Evolutionary conservation across 805 yeast genomes (phyloP).

Genomic region (Lipomyces lipofer): DNA sequence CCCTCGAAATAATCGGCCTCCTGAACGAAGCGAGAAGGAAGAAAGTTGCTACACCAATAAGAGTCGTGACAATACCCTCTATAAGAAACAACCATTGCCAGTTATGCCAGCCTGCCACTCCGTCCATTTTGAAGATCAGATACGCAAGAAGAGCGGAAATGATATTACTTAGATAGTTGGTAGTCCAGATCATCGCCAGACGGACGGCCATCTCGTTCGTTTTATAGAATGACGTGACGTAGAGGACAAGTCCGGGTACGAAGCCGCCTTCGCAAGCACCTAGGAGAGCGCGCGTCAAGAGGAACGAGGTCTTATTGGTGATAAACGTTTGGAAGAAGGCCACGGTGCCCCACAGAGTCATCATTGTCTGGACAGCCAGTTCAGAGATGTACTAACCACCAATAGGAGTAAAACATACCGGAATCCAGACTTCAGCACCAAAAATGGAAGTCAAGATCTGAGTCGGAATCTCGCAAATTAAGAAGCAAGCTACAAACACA

Average conservation of each 20-base stretch:
- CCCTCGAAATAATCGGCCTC: slow-evolving; percentile 17
- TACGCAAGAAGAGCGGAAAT: slow-evolving; percentile 52
- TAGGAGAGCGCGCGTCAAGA: slow-evolving; percentile 51
- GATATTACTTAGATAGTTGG: slow-evolving; percentile 52
- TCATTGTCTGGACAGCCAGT: slow-evolving; percentile 41
- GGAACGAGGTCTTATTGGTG: slow-evolving; percentile 46
- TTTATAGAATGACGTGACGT: slow-evolving; percentile 67
- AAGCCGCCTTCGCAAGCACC: slow-evolving; percentile 70
- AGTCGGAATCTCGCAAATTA: slow-evolving; percentile 65
- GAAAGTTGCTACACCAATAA: slow-evolving; percentile 49
- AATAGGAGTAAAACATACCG: slow-evolving; percentile 46
- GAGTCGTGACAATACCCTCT: slow-evolving; percentile 57
- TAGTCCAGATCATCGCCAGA: slow-evolving; percentile 59
- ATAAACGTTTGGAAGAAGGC: slow-evolving; percentile 54
- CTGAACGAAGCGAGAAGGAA: slow-evolving; percentile 51
- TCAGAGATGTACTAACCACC: neutral
- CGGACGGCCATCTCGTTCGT: slow-evolving; percentile 57
- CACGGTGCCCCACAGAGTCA: slow-evolving; percentile 57
- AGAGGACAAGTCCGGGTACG: slow-evolving; percentile 61
- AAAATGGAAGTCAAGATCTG: slow-evolving; percentile 62
- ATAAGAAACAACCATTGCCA: slow-evolving; percentile 70
- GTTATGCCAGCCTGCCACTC: slow-evolving; percentile 49
- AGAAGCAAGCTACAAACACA: slow-evolving; percentile 54
- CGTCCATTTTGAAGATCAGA: slow-evolving; percentile 56
- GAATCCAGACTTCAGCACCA: slow-evolving; percentile 68